Percentiles rank a stretch among this genome's conserved stretches.
Conservation (phyloP, 345 rosid genomes). For the Eutrema japonicum region DNA sequence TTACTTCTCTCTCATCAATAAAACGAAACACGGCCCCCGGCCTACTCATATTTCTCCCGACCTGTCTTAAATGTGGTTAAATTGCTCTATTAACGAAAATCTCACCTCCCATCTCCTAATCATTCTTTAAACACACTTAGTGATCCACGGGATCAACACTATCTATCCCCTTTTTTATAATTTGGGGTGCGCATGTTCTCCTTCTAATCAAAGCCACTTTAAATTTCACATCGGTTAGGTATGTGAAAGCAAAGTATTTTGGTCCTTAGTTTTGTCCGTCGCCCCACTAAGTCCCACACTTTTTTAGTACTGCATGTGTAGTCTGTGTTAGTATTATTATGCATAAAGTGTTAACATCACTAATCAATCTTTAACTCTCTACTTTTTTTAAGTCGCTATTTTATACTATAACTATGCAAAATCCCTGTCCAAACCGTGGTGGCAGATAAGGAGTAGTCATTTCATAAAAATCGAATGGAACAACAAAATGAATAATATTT, state of each 20-base stretch:
- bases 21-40: no score
- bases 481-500: not conserved
- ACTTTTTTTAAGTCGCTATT: not conserved
- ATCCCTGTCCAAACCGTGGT: conserved; percentile 14
- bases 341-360: conserved; percentile 26
- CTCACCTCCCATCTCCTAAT: no score
- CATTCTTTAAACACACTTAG: no score
- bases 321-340: not conserved
- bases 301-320: not conserved
- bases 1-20: no score
- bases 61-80: no score
- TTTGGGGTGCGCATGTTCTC: not conserved
- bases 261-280: conserved; percentile 8
- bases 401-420: conserved; percentile 21
- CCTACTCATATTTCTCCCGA: no score
- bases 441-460: conserved; percentile 15
- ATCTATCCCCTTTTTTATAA: not conserved
- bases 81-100: no score
- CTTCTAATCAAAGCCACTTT: conserved; percentile 21
- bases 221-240: conserved; percentile 28
- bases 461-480: conserved; percentile 24
- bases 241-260: conserved; percentile 19
- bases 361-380: conserved; percentile 14
- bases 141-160: not conserved
- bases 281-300: conserved; percentile 12